Evolutionary conservation across 495 filamentous ascomycete genomes (phyloP).

Genomic region (Chaetomidium leptoderma): DNA sequence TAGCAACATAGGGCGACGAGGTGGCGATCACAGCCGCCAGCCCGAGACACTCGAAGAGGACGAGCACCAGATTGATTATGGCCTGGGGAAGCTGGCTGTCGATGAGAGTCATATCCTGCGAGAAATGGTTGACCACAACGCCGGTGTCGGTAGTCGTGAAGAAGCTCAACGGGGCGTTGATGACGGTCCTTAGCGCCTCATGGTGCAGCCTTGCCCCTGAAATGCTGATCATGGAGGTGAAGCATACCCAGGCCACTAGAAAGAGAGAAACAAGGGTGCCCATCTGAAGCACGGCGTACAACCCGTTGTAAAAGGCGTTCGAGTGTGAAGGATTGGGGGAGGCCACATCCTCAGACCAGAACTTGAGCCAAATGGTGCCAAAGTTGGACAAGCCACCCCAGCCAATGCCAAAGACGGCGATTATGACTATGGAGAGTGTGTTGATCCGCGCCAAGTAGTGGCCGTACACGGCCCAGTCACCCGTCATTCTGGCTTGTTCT

Average conservation of each 20-base stretch:
- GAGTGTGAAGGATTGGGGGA: conserved; percentile 17
- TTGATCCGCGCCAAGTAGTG: conserved; percentile 25
- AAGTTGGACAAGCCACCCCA: conserved; percentile 25
- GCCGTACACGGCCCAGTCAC: conserved; percentile 23
- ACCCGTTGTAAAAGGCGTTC: conserved; percentile 22
- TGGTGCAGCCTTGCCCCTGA: conserved; percentile 23
- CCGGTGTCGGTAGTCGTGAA: conserved; percentile 28
- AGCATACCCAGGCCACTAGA: conserved; percentile 11
- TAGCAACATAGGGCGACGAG: conserved; percentile 27
- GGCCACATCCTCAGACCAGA: conserved; percentile 25
- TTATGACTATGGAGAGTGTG: background rate
- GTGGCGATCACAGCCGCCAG: conserved; percentile 32
- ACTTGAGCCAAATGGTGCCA: conserved; percentile 27
- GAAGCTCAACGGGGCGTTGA: conserved; percentile 26
- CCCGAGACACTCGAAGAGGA: conserved; percentile 14
- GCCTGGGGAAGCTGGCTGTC: conserved; percentile 27
- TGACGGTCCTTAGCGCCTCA: conserved; percentile 22
- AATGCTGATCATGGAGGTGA: conserved; percentile 18
- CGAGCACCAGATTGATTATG: conserved; percentile 16
- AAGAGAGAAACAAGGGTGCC: conserved; percentile 15
- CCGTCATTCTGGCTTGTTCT: conserved; percentile 15
- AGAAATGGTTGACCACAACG: conserved; percentile 34
- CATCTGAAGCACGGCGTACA: conserved; percentile 28
- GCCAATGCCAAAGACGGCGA: conserved; percentile 4
- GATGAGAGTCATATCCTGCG: conserved; percentile 36